Conservation (phyloP, 768 basidiomycete species). For the Trametes cubensis region DNA sequence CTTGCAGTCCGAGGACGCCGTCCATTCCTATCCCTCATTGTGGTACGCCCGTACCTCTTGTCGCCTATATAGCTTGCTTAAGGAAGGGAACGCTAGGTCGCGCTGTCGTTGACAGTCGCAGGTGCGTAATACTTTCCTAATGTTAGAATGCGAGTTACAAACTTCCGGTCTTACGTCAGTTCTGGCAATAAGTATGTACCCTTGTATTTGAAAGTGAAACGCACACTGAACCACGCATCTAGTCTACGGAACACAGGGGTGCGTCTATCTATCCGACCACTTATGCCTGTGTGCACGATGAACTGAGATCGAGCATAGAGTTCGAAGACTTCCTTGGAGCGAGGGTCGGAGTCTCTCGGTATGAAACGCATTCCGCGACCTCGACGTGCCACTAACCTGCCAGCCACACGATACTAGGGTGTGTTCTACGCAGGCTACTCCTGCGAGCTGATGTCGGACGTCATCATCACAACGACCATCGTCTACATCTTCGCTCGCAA, state of each 20-base stretch:
- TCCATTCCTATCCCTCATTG: neutral
- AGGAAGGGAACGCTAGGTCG: neutral
- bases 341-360: neutral
- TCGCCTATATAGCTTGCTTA: neutral
- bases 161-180: neutral
- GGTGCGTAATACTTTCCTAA: neutral
- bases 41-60: neutral
- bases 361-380: neutral
- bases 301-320: neutral
- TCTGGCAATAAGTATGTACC: neutral
- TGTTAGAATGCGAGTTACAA: neutral
- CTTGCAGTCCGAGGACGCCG: neutral
- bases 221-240: neutral
- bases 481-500: neutral
- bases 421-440: conserved; percentile 4
- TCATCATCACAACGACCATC: neutral
- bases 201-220: neutral
- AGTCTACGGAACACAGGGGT: conserved; percentile 10
- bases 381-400: too few relatives aligned
- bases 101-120: neutral
- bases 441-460: conserved; percentile 1
- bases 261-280: neutral
- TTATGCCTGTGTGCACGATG: neutral
- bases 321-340: neutral
- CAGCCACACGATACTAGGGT: neutral